phyloP scores from a whole-genome alignment of 2,329 filamentous ascomycete genomes.

The Zymoseptoria tritici region DNA sequence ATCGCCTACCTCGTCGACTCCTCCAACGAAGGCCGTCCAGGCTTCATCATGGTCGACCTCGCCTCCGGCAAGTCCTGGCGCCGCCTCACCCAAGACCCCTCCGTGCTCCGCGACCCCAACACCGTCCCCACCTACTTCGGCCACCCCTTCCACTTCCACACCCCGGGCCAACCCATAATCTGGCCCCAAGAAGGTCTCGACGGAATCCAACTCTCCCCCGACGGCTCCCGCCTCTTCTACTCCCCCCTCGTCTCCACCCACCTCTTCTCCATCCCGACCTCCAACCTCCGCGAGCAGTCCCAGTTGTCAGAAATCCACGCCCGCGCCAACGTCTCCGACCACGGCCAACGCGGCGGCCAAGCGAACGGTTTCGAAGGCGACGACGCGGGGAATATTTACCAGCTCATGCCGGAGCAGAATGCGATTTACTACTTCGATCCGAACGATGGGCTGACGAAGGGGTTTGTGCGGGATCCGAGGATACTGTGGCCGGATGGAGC shows the following conservation, averaged over 20 bases:
- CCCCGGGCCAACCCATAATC: conserved; percentile 19
- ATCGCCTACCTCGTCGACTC: conserved; percentile 42
- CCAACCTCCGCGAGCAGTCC: conserved; percentile 27
- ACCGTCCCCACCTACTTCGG: conserved; percentile 29
- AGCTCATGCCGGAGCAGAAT: conserved; percentile 42
- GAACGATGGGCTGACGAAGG: conserved; percentile 30
- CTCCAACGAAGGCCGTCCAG: conserved; percentile 40
- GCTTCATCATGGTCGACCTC: conserved; percentile 42
- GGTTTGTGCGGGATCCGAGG: conserved; percentile 37
- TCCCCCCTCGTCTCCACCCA: conserved; percentile 35
- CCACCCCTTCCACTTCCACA: conserved; percentile 24
- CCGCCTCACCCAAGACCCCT: conserved; percentile 30
- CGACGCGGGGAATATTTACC: conserved; percentile 38
- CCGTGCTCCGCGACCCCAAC: conserved; percentile 26
- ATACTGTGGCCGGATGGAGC: conserved; percentile 41
- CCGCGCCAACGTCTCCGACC: conserved; percentile 39
- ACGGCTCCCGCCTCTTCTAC: conserved; percentile 38
- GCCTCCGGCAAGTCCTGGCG: conserved; percentile 37
- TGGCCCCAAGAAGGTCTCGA: conserved; percentile 29
- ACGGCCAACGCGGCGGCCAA: conserved; percentile 40
- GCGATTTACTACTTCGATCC: conserved; percentile 41
- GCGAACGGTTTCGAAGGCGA: conserved; percentile 42
- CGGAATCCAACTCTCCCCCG: conserved; percentile 33
- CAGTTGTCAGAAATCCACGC: conserved; percentile 35
- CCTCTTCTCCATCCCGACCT: conserved; percentile 28